Percentiles rank a stretch among this genome's conserved stretches.
Evolutionary conservation across 768 basidiomycete genomes (phyloP).

Genomic region (Boletus edulis): DNA sequence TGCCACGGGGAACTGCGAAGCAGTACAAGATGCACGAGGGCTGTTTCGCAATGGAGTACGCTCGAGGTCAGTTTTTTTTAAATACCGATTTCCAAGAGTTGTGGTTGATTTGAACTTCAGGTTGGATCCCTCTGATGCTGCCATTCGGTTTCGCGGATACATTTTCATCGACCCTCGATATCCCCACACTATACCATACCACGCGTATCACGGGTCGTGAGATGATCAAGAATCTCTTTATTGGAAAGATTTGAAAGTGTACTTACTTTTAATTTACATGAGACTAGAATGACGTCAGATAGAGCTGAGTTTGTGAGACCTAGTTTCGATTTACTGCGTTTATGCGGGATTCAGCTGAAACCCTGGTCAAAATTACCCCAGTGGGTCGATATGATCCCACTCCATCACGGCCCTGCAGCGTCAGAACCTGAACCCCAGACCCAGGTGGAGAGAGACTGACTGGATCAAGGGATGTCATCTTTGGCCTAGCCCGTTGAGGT

Average conservation of each 20-base stretch:
- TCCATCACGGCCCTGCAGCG: too few species aligned
- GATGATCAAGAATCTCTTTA: constrained; percentile 75
- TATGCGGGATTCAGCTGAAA: background rate
- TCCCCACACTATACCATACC: constrained; percentile 79
- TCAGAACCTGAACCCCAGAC: too few species aligned
- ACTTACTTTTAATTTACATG: background rate
- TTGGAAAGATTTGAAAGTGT: constrained; percentile 73
- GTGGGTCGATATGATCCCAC: too few species aligned
- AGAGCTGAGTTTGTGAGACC: background rate
- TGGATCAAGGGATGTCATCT: too few species aligned
- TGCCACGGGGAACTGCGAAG: constrained; percentile 81
- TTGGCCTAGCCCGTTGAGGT: too few species aligned
- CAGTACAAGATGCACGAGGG: constrained; percentile 99
- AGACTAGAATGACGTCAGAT: background rate
- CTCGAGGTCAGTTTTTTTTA: constrained; percentile 58
- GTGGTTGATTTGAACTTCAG: constrained; percentile 37
- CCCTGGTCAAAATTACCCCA: too few species aligned
- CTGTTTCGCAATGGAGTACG: constrained; percentile 95
- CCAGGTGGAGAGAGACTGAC: too few species aligned
- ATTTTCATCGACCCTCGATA: constrained; percentile 85
- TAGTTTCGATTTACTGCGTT: too few species aligned
- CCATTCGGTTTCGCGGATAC: constrained; percentile 91
- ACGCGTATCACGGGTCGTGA: constrained; percentile 76
- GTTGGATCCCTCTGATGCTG: constrained; percentile 97
- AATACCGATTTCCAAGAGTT: background rate